These are phyloP conservation scores for Neopestalotiopsis sp. DNA, from an alignment of 2,329 filamentous ascomycete genomes.

Conservation along the genomic window DNA sequence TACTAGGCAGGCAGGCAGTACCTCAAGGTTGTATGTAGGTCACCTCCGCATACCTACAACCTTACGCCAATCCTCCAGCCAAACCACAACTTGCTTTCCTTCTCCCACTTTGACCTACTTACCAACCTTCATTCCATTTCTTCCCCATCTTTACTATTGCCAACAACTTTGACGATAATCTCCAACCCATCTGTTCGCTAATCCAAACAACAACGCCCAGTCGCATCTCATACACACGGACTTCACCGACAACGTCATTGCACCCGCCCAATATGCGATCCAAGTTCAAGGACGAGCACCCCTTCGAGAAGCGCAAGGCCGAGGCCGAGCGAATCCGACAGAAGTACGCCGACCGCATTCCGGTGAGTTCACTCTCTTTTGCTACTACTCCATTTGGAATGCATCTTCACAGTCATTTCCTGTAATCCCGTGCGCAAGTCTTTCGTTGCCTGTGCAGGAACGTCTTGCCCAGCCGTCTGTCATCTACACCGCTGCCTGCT, in stretches of 20 bases:
- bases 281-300: constrained; percentile 99
- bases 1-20: not conserved
- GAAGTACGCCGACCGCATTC: constrained; percentile 98
- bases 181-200: not conserved
- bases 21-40: not conserved
- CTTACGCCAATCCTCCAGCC: not conserved
- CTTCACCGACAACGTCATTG: constrained; percentile 14
- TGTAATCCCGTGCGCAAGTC: not conserved
- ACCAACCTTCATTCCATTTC: not conserved
- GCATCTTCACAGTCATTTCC: not conserved
- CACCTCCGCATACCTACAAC: not conserved
- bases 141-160: not conserved
- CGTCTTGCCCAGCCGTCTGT: not conserved
- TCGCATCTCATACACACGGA: not conserved
- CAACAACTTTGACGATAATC: not conserved
- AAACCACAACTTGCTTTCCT: constrained; percentile 1
- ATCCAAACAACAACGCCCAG: not conserved
- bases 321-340: constrained; percentile 99
- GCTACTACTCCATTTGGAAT: not conserved
- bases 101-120: not conserved
- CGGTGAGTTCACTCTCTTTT: constrained; percentile 66
- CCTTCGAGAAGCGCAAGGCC: constrained; percentile 99
- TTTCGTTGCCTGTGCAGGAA: not conserved
- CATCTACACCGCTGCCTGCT: constrained; percentile 8
- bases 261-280: constrained; percentile 78